Base-by-base conservation (phyloP, 2,329 filamentous ascomycete genomes). In the Pseudocercospora fijiensis region DNA sequence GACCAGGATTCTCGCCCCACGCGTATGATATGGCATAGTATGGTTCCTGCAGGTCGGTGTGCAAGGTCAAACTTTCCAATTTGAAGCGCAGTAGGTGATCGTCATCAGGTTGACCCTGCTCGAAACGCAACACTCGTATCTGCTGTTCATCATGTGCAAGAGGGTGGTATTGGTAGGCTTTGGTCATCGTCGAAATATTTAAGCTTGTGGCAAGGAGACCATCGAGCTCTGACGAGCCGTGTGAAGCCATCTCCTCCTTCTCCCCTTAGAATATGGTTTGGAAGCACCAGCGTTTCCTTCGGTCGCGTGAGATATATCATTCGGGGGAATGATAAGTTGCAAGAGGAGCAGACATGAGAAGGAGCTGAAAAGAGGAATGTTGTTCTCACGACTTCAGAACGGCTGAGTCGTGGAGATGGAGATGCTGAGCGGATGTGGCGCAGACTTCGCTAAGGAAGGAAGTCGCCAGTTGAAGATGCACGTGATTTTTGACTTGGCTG, bases 11-110 rank as follows among this genome's bases (percentile, higher is more conserved):
- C 3, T 45, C 51, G 24, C 51, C 59, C 59, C 59, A 61, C 4
- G 51, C 45, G n/a, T 61, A 61, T 13, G 59, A 61, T n/a, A 61
- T 57, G 37, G 51, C 37, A 27, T 49, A 47, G 11, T 57, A 61
- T 16, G 45, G 26, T 20, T 16, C 26, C 1, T 4, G 41, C 6
- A 18, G 4, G 13, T 22, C 33, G 16, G 3, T 22, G 7, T 22
- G 11, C 16, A 58, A 13, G 3, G 16, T 5, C 22, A 56, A 18
- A 4, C 26, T 57, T n/a, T 57, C 24, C 13, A 57, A n/a, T 6
- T 41, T 41, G 28, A 57, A 37, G 20, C 18, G 43, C 4, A 47
- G 7, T n/a, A n/a, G n/a, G n/a, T n/a, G n/a, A n/a, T 20, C 7
- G 43, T 20, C 43, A 9, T 11, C 1, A 24, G 3, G 43, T 24